A percentile compares a stretch with the other conserved stretches of the same genome.
phyloP scores from a whole-genome alignment of 768 basidiomycete genomes.

The Pleurotus sapidus region DNA sequence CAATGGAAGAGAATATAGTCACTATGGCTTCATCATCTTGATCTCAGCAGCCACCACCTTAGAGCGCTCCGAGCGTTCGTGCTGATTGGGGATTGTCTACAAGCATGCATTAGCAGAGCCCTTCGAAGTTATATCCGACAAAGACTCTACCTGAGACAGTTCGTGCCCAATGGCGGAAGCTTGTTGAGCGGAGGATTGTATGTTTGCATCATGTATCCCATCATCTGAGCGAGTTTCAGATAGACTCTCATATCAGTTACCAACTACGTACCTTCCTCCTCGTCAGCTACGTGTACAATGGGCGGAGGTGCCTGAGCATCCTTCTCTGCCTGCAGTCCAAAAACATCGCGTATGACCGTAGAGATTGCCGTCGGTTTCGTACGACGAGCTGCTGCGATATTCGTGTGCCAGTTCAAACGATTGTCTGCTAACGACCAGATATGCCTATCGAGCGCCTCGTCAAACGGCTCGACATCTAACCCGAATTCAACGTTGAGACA shows the following conservation, averaged over 20 bases:
- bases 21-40: constrained; percentile 40
- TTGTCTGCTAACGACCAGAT: constrained; percentile 82
- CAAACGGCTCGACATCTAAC: constrained; percentile 74
- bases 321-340: constrained; percentile 26
- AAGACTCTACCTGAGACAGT: constrained; percentile 45
- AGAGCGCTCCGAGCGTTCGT: constrained; percentile 46
- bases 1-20: constrained; percentile 14
- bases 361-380: constrained; percentile 56
- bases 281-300: constrained; percentile 15
- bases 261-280: constrained; percentile 11
- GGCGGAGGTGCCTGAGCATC: constrained; percentile 21
- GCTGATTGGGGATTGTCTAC: constrained; percentile 47
- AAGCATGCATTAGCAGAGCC: not conserved
- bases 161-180: constrained; percentile 41
- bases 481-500: not conserved
- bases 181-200: constrained; percentile 20
- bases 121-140: not conserved
- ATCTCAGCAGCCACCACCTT: constrained; percentile 45
- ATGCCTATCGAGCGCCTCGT: constrained; percentile 80
- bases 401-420: constrained; percentile 70
- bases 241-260: not conserved
- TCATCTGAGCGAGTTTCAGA: not conserved
- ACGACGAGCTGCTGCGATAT: constrained; percentile 66
- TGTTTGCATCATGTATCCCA: not conserved
- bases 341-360: constrained; percentile 23